phyloP scores from a whole-genome alignment of 768 basidiomycete species.

The Suillus bovinus region DNA sequence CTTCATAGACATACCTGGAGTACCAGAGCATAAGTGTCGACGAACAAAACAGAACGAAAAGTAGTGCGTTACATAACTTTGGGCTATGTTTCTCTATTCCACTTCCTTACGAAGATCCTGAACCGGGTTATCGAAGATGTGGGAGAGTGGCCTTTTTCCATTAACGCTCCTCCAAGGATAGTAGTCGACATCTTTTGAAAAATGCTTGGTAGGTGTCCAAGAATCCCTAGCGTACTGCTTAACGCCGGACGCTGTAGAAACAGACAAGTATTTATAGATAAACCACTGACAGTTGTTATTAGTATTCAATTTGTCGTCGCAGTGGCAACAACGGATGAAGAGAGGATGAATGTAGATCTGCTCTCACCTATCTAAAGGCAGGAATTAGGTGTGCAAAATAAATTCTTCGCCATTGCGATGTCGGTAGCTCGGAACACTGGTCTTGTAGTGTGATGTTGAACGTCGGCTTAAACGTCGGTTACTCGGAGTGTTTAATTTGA shows the following conservation, averaged over 20 bases:
- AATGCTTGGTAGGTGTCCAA: not conserved
- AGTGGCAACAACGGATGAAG: not conserved
- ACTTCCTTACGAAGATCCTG: not conserved
- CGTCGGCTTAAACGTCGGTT: not conserved
- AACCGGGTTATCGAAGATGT: not conserved
- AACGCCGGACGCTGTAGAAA: not conserved
- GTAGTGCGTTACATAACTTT: slow-evolving; percentile 4
- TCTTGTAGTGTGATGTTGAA: not conserved
- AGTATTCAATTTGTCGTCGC: not conserved
- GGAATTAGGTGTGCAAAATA: too few species aligned
- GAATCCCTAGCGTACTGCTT: not conserved
- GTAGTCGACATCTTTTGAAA: not conserved
- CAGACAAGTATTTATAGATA: not conserved
- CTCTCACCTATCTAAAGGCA: not conserved
- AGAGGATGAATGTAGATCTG: not conserved
- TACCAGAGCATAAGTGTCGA: slow-evolving; percentile 32
- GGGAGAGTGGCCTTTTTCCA: not conserved
- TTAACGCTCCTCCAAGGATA: not conserved
- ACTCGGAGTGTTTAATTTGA: not conserved
- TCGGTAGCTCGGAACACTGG: not conserved
- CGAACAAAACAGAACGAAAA: slow-evolving; percentile 14
- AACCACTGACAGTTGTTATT: not conserved
- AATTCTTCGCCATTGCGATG: not conserved
- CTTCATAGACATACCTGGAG: slow-evolving; percentile 16
- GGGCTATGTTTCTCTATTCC: not conserved